A percentile compares a stretch with the other conserved stretches of the same genome.
Evolutionary conservation across 805 yeast genomes (phyloP).

Genomic region (Jamesozyma piceae): DNA sequence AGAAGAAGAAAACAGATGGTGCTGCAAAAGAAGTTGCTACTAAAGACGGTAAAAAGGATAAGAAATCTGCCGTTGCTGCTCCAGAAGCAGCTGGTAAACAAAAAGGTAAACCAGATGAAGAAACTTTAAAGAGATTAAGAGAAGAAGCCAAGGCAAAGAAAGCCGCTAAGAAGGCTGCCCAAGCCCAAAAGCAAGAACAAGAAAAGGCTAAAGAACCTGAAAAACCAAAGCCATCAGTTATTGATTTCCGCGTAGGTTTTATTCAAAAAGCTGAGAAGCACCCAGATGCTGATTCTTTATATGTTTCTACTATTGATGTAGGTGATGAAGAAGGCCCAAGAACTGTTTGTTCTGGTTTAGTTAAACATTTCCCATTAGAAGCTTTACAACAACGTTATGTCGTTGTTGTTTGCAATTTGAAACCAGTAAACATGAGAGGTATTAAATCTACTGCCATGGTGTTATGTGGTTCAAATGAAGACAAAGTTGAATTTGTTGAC

Average conservation of each 20-base stretch:
- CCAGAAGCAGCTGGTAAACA: slow-evolving; percentile 25
- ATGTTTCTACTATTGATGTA: slow-evolving; percentile 91
- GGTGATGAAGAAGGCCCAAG: slow-evolving; percentile 97
- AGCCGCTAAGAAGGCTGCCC: slow-evolving; percentile 48
- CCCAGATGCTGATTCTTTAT: slow-evolving; percentile 94
- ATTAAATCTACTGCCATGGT: slow-evolving; percentile 95
- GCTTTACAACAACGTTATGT: slow-evolving; percentile 92
- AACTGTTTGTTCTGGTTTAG: slow-evolving; percentile 96
- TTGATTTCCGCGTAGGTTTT: slow-evolving; percentile 92
- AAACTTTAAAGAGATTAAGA: slow-evolving; percentile 37
- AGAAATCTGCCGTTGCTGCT: slow-evolving; percentile 21
- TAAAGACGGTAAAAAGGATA: slow-evolving; percentile 12
- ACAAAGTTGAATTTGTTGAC: slow-evolving; percentile 77
- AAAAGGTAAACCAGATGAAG: slow-evolving; percentile 41
- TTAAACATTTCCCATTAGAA: slow-evolving; percentile 78
- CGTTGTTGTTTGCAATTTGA: slow-evolving; percentile 87
- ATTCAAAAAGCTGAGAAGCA: slow-evolving; percentile 94
- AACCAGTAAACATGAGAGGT: slow-evolving; percentile 98
- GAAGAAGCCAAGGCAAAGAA: slow-evolving; percentile 54
- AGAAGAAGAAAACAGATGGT: slow-evolving; percentile 36
- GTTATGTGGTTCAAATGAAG: slow-evolving; percentile 76
- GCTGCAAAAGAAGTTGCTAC: slow-evolving; percentile 5
- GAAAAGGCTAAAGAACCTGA: slow-evolving; percentile 35
- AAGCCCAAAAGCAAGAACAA: slow-evolving; percentile 37
- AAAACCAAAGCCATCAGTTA: slow-evolving; percentile 71